A percentile compares a stretch with the other conserved stretches of the same genome.
phyloP scores from a whole-genome alignment of 176 grass and related monocot species.

The Avena eriantha region DNA sequence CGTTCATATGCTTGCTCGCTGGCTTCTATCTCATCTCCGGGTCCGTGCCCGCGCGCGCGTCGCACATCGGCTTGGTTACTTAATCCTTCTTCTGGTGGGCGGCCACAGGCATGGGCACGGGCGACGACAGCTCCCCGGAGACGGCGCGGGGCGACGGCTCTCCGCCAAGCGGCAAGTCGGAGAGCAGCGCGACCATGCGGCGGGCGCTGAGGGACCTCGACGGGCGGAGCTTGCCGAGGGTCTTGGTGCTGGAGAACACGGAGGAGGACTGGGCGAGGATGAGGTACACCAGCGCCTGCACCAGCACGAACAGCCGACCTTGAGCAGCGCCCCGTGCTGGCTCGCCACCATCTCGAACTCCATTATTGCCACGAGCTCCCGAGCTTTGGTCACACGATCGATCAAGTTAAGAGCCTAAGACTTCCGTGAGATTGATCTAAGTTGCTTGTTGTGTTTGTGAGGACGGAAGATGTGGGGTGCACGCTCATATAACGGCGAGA shows the following conservation, averaged over 20 bases:
- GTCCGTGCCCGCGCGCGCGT: neutral
- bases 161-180: slow-evolving; percentile 50
- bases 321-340: slow-evolving; percentile 50
- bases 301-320: slow-evolving; percentile 65
- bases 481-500: slow-evolving; percentile 38
- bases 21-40: too few species aligned
- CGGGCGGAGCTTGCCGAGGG: slow-evolving; percentile 25
- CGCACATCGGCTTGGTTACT: neutral
- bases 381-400: neutral
- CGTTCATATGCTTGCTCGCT: neutral
- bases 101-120: neutral
- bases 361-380: neutral
- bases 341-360: neutral
- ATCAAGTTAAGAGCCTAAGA: neutral
- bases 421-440: neutral
- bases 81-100: slow-evolving; percentile 26
- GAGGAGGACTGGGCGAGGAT: slow-evolving; percentile 71
- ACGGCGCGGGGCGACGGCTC: slow-evolving; percentile 55
- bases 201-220: slow-evolving; percentile 42
- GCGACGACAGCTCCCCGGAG: neutral
- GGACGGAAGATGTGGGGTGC: neutral
- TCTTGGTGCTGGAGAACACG: slow-evolving; percentile 61
- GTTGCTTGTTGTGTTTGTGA: neutral
- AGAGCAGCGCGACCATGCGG: slow-evolving; percentile 58
- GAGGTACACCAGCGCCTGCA: slow-evolving; percentile 80